Base-by-base conservation (phyloP, 495 filamentous ascomycete species). In the Halenospora varia region DNA sequence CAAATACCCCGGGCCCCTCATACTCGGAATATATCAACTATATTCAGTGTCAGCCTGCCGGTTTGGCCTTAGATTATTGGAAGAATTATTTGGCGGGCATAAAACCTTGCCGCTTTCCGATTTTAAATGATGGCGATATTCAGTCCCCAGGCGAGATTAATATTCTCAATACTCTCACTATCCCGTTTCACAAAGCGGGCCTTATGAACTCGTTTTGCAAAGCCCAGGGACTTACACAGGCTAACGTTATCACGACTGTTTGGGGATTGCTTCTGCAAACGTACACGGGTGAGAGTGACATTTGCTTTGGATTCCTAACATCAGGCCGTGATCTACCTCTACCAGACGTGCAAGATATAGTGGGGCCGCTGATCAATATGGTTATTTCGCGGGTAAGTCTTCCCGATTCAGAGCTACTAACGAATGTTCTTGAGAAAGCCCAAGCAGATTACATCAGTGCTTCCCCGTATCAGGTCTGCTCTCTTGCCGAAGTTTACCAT, bases 251-350 rank as follows among this genome's bases (percentile, higher is more conserved):
- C 22, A 70, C 82, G 20, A 70, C 80, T 26, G 77, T 73, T 4
- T 86, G 82, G 82, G 77, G 77, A 1, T 66, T 85, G 15, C 75
- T 84, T 0, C 71, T 85, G 8, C 72, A 72, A 24, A 65, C 67
- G 10, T 79, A 81, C 59, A 82, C 78, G 0, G 70, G 69, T 0
- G 75, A 72, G 1, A 73, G 82, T 47, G 75, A 81, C 20, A 72
- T 85, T n/a, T 79, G 75, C 55, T 86, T 85, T 57, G 82, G 82
- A 18, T 71, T 63, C 17, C 18, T 64, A 22, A 19, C 45, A 15
- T 61, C 58, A 13, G 58, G 58, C 17, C 42, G 53, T n/a, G 53
- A 61, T 39, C 13, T 51, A 15, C 53, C 53, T 17, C 23, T 61
- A 20, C 11, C 10, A 40, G 69, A 69, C 46, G 57, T 55, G 0